A percentile compares a stretch with the other conserved stretches of the same genome.
Conservation (phyloP, 371 early-diverging fungal species). For the Coemansia sp. region DNA sequence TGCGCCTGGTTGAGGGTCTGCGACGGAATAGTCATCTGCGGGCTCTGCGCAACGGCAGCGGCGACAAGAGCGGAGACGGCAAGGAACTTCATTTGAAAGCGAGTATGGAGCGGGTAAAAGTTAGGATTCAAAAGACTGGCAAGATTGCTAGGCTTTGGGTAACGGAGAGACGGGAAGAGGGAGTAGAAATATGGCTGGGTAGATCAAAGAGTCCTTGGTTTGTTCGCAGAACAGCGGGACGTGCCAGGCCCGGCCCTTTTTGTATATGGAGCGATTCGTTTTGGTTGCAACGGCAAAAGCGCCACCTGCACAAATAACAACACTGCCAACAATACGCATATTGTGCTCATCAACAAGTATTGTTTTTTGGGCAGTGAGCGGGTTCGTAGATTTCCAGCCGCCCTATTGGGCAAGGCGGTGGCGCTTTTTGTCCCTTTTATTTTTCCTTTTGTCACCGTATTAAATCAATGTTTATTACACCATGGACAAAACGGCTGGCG, state of each 20-base stretch:
- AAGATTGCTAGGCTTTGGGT: neutral
- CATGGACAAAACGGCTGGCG: neutral
- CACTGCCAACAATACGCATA: neutral
- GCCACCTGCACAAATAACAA: neutral
- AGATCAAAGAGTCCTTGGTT: neutral
- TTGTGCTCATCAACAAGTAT: neutral
- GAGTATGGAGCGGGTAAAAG: neutral
- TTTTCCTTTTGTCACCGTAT: neutral
- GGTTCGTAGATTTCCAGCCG: neutral
- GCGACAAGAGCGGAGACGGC: constrained; percentile 25
- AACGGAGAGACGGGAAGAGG: neutral
- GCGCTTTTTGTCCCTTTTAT: neutral
- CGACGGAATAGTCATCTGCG: constrained; percentile 17
- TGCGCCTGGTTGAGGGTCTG: constrained; percentile 43
- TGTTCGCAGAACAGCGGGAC: neutral
- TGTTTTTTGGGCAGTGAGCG: neutral
- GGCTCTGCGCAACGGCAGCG: constrained; percentile 20
- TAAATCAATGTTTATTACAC: neutral
- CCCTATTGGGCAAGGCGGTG: neutral
- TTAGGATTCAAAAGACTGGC: neutral
- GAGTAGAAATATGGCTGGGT: neutral
- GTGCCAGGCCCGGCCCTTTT: neutral
- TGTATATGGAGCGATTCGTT: neutral
- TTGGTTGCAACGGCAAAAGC: neutral
- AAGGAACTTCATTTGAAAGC: constrained; percentile 23